These are phyloP conservation scores for Bothriochloa decipiens DNA, from an alignment of 176 grass and related monocot genomes.

Conservation along the genomic window DNA sequence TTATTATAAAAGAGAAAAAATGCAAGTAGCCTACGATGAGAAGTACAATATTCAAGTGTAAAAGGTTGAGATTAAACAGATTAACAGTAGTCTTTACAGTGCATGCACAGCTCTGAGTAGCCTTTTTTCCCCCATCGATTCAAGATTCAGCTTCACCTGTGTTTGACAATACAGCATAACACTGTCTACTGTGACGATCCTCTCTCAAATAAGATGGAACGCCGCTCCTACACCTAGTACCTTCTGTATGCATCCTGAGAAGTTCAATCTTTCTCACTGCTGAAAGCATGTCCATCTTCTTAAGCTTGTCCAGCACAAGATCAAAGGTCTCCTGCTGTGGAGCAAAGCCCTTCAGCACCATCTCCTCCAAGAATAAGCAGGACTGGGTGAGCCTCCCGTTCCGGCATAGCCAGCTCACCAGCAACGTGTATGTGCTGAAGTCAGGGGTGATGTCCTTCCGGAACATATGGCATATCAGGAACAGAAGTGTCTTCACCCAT, in stretches of 20 bases:
- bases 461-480: conserved; percentile 78
- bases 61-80: neutral
- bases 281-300: conserved; percentile 58
- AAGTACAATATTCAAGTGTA: conserved; percentile 15
- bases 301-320: conserved; percentile 61
- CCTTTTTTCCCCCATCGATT: neutral
- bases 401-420: conserved; percentile 67
- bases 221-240: conserved; percentile 40
- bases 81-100: neutral
- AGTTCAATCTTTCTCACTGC: conserved; percentile 53
- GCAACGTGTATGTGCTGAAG: conserved; percentile 72
- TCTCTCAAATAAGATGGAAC: conserved; percentile 7
- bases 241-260: conserved; percentile 46
- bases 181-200: conserved; percentile 2
- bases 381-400: conserved; percentile 64
- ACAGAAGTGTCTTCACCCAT: conserved; percentile 68
- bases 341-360: conserved; percentile 71
- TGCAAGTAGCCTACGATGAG: neutral
- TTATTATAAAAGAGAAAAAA: conserved; percentile 1
- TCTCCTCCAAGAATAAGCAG: conserved; percentile 82
- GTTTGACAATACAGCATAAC: neutral
- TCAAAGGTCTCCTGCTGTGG: conserved; percentile 70
- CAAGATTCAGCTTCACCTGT: conserved; percentile 18
- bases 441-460: conserved; percentile 75
- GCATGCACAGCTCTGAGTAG: too few relatives aligned